phyloP scores from a whole-genome alignment of 139 green algal genomes.

The Picochlorum sp. region DNA sequence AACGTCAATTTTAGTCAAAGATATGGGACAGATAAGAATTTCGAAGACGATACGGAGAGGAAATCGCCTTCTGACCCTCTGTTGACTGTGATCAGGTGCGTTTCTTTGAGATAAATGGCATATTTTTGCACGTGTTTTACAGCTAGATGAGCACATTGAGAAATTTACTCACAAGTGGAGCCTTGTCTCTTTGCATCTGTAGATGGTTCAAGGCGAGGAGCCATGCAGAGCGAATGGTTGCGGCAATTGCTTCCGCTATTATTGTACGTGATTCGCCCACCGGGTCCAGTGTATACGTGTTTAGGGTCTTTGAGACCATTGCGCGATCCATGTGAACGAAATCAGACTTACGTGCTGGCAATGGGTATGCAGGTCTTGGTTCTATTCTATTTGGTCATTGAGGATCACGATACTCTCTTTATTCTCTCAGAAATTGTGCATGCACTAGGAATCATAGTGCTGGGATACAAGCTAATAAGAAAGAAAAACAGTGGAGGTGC shows the following conservation, averaged over 20 bases:
- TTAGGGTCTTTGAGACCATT: neutral
- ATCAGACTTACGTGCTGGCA: neutral
- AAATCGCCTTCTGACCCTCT: conserved; percentile 24
- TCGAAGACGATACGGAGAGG: too few species aligned
- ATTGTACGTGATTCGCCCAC: conserved; percentile 33
- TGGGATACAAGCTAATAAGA: conserved; percentile 87
- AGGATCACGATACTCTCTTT: conserved; percentile 97
- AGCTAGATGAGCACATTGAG: neutral
- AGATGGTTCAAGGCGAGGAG: conserved; percentile 67
- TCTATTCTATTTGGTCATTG: conserved; percentile 75
- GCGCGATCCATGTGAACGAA: too few species aligned
- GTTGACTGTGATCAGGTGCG: conserved; percentile 19
- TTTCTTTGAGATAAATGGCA: neutral
- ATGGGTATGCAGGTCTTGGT: conserved; percentile 37
- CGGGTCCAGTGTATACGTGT: neutral
- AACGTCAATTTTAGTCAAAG: too few species aligned
- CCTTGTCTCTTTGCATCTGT: neutral
- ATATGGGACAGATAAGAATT: too few species aligned
- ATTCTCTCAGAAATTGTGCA: conserved; percentile 87
- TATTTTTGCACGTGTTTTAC: neutral
- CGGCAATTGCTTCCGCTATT: conserved; percentile 39
- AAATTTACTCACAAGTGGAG: too few species aligned
- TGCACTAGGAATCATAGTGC: conserved; percentile 84
- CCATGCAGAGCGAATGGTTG: conserved; percentile 42
- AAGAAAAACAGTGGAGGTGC: conserved; percentile 80